Base-by-base conservation (phyloP, 2,329 filamentous ascomycete genomes). In the Corinectria fuckeliana region DNA sequence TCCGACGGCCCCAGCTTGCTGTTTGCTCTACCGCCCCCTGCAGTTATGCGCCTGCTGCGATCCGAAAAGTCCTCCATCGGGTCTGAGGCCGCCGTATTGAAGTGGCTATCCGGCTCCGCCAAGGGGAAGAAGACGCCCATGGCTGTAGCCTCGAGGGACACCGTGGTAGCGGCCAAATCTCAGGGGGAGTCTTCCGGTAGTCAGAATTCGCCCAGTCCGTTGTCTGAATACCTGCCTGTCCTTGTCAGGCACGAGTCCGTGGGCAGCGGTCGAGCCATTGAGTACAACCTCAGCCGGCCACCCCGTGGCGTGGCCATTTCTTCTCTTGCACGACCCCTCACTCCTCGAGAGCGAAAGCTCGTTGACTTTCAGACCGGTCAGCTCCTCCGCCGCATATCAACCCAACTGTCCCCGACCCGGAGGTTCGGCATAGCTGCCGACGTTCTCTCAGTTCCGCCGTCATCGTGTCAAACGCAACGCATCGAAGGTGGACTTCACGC, bases 351-450 rank as follows among this genome's bases (percentile, higher is more conserved):
- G 58, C 76, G 75, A 14, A 70, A 60, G 23, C 52, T 64, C 1
- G 66, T 85, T 30, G 76, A 85, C 50, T 80, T 76, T 56, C 81
- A 86, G 56, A 74, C 75, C 32, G 84, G 84, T 5, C 73, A 72
- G 13, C 67, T 86, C 7, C 68, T 82, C 36, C 77, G 81, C 3
- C 72, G 70, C 4, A 76, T 86, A 5, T 80, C 80, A 1, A 64
- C 66, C 1, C 67, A 84, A 3, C 68, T 71, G 5, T 82, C 83
- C 1, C 81, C 81, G 9, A 80, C 78, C 1, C 75, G 75, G 6
- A 75, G 67, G n/a, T 87, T 86, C 56, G 84, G 84, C 0, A 62
- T 66, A 32, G 69, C 69, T 21, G 67, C 64, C 42, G 71, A 71
- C 45, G 65, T 72, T 9, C 54, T 69, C 56, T 57, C 68, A 13